Evolutionary conservation across 768 basidiomycete genomes (phyloP).

Genomic region (Boletus tylopilopsis): DNA sequence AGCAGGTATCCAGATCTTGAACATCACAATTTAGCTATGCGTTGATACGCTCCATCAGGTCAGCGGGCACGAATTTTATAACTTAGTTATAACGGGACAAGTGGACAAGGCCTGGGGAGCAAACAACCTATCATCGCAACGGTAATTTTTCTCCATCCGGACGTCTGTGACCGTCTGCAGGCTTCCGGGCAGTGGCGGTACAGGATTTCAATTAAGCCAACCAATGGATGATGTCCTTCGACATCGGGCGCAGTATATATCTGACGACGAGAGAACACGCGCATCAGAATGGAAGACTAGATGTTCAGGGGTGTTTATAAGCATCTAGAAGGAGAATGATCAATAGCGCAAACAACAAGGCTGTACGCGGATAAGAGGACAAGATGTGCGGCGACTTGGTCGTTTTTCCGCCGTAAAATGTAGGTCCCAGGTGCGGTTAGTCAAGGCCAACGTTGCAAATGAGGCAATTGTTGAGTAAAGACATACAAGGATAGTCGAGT

Average conservation of each 20-base stretch:
- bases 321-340: conserved; percentile 16
- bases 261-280: conserved; percentile 32
- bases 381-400: conserved; percentile 18
- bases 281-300: conserved; percentile 35
- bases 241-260: conserved; percentile 30
- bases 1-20: conserved; percentile 6
- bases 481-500: conserved; percentile 2
- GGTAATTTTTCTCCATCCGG: conserved; percentile 12
- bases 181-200: conserved; percentile 9
- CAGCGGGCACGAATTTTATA: conserved; percentile 9
- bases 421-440: conserved; percentile 7
- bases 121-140: conserved; percentile 4
- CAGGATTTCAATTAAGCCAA: conserved; percentile 13
- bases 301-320: conserved; percentile 25
- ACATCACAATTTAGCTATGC: not conserved
- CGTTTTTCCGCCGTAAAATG: conserved; percentile 5
- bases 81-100: conserved; percentile 3
- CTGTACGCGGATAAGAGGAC: conserved; percentile 18
- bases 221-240: conserved; percentile 14
- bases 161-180: not conserved
- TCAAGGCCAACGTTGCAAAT: conserved; percentile 6
- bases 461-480: conserved; percentile 13
- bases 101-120: conserved; percentile 4
- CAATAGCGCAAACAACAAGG: conserved; percentile 20
- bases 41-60: conserved; percentile 9